Conservation (phyloP, 805 yeast species). For the Candida taoyuanica region DNA sequence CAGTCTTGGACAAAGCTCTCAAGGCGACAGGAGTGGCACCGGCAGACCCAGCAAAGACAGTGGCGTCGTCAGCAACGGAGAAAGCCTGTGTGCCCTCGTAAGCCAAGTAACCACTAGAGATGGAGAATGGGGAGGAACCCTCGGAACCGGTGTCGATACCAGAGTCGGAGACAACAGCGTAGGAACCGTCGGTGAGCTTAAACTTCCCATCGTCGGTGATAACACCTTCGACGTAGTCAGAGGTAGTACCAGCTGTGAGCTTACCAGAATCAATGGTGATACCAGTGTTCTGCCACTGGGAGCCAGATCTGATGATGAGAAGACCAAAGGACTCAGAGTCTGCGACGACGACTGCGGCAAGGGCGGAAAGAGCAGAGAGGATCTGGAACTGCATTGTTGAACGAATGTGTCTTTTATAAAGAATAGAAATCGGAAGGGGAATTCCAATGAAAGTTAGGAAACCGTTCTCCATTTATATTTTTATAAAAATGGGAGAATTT, state of each 20-base stretch:
- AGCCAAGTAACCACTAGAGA: slow-evolving; percentile 33
- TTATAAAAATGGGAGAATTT: too few species aligned
- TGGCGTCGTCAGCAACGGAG: slow-evolving; percentile 28
- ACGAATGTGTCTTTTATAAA: not conserved
- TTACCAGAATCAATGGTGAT: slow-evolving; percentile 17
- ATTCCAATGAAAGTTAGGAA: too few species aligned
- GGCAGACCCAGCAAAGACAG: slow-evolving; percentile 7
- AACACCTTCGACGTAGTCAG: slow-evolving; percentile 4
- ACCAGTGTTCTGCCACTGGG: slow-evolving; percentile 28
- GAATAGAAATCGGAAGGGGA: too few species aligned
- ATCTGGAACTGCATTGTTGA: slow-evolving; percentile 24
- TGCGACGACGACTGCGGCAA: slow-evolving; percentile 28
- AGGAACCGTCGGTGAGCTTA: slow-evolving; percentile 27
- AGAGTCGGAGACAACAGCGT: slow-evolving; percentile 25
- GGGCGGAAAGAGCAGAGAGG: slow-evolving; percentile 22
- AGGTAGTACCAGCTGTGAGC: slow-evolving; percentile 12
- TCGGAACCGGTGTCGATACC: slow-evolving; percentile 24
- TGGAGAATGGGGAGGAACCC: slow-evolving; percentile 36
- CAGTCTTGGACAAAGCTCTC: slow-evolving; percentile 13
- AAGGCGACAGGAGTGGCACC: slow-evolving; percentile 14
- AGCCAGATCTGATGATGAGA: slow-evolving; percentile 32
- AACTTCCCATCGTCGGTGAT: slow-evolving; percentile 31
- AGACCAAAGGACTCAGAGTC: slow-evolving; percentile 35
- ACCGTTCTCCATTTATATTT: too few species aligned
- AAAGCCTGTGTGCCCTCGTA: slow-evolving; percentile 32